Conservation (phyloP, 2,329 filamentous ascomycete genomes). For the Colletotrichum spaethianum region DNA sequence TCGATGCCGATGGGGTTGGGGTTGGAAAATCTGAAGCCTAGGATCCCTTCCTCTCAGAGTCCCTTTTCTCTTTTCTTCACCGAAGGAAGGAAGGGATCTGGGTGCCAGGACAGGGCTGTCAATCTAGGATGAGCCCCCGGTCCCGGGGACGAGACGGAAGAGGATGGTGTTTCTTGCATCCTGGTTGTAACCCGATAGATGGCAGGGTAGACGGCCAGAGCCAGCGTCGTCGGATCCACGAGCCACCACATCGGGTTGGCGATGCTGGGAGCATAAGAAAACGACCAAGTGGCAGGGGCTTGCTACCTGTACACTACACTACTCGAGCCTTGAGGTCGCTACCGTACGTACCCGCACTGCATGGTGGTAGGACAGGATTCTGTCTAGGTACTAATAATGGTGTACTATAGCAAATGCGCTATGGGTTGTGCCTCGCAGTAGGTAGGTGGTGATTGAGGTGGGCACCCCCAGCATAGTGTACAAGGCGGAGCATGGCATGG, state of each 20-base stretch:
- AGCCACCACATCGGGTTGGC: neutral
- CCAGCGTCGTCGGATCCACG: constrained; percentile 10
- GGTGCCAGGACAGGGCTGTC: constrained; percentile 18
- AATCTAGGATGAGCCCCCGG: constrained; percentile 5
- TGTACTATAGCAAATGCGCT: neutral
- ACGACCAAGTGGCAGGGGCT: neutral
- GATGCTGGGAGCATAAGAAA: neutral
- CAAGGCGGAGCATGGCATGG: constrained; percentile 6
- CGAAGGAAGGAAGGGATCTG: constrained; percentile 23
- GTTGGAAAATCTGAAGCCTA: constrained; percentile 10
- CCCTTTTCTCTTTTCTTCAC: constrained; percentile 21
- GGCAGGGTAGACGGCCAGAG: constrained; percentile 6
- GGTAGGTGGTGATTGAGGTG: constrained; percentile 8
- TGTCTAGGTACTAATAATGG: no score
- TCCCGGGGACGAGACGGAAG: constrained; percentile 34
- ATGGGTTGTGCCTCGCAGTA: neutral
- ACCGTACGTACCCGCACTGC: neutral
- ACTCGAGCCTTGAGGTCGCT: neutral
- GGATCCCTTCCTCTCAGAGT: constrained; percentile 6
- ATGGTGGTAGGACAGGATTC: neutral
- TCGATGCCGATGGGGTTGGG: constrained; percentile 14
- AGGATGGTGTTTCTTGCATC: constrained; percentile 29
- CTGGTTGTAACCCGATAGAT: neutral
- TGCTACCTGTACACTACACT: no score
- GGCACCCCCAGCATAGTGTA: neutral